Conservation (phyloP, 345 rosid genomes). For the Eucalyptus coolabah region DNA sequence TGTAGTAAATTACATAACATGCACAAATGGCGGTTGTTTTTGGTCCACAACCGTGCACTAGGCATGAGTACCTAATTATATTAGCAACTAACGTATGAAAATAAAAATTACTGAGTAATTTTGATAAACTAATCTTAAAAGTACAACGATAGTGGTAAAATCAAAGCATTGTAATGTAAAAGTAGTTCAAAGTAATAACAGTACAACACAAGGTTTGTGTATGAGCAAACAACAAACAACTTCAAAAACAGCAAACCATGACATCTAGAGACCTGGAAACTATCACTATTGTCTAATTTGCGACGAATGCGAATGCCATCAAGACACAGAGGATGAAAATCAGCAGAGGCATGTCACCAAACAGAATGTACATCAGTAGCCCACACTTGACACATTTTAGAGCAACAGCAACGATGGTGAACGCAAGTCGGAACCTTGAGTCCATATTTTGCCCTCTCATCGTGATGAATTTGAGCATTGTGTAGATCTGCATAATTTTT, state of each 20-base stretch:
- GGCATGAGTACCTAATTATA: not conserved
- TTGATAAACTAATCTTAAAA: not conserved
- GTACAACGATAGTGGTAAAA: not conserved
- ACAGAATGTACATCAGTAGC: not conserved
- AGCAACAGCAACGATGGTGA: not conserved
- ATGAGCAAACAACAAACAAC: not conserved
- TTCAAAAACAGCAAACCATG: not conserved
- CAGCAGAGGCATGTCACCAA: not conserved
- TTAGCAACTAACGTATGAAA: not conserved
- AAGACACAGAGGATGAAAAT: not conserved
- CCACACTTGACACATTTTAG: not conserved
- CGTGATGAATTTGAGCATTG: not conserved
- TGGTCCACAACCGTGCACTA: not conserved
- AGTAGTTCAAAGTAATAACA: not conserved
- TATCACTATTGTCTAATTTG: not conserved
- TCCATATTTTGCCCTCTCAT: not conserved
- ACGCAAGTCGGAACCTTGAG: not conserved
- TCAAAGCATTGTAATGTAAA: not conserved
- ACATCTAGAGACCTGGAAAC: rapidly evolving
- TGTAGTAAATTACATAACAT: not conserved
- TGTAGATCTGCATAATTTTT: not conserved
- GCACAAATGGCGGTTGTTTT: not conserved
- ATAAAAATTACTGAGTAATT: not conserved
- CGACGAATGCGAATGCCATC: rapidly evolving
- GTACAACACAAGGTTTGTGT: not conserved